Base-by-base conservation (phyloP, 805 yeast species). In the Saturnispora mendoncae region DNA sequence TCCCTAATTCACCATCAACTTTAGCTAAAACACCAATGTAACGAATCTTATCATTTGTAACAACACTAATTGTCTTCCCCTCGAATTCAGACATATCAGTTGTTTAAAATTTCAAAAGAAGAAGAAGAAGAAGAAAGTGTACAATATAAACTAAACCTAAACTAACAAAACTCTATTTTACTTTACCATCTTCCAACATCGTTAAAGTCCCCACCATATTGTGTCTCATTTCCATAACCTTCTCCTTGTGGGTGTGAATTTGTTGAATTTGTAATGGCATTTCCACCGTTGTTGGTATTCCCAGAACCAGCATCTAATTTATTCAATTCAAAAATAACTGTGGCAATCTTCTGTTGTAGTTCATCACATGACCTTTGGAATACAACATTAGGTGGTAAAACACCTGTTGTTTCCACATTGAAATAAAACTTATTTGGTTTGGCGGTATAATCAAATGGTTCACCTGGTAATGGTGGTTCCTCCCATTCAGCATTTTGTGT, bases 351-450 rank as follows among this genome's bases (percentile, higher is more conserved):
- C 64, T 80, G 79, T 60, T 87, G 95, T 52, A 92, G 66, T 25
- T 87, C 87, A 40, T 75, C 79, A 50, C 94, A 78, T 36, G 95
- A 88, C 53, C 88, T 78, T 39, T 78, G 65, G 18, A 92, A 85
- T 23, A 92, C 96, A 51, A 85, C 94, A 55, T 87, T 84, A 1
- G 96, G 94, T 41, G 84, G 76, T 45, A 92, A 74, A 38, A 80
- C 77, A 3, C 98, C 98, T 12, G 88, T 83, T 1, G 97, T 84
- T 62, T 92, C 99, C 8, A 94, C 84, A 51, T 84, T 90, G 56
- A 90, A 65, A 61, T 92, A 92, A 54, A 80, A 92, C 49, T 77
- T 78, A 34, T 74, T 67, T 3, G 98, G 94, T 54, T 72, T 74
- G 6, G 96, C 95, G 33, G 66, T 71, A 59, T 79, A 86, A 60